phyloP scores from a whole-genome alignment of 306 rosid species.

The Trichosanthes truncata region DNA sequence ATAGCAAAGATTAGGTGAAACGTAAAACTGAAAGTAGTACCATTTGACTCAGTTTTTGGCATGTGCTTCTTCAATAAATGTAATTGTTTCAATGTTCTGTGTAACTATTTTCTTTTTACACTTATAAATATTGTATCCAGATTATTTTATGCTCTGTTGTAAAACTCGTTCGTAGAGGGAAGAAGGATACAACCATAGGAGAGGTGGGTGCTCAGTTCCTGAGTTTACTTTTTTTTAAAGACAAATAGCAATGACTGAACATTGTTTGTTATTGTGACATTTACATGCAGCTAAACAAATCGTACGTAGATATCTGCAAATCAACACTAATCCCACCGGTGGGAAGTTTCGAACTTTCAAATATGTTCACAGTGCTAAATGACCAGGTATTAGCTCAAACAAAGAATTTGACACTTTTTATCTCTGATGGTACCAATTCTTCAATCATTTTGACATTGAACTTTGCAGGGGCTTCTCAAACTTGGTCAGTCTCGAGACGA shows the following conservation, averaged over 20 bases:
- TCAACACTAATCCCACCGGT: constrained; percentile 51
- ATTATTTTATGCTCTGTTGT: constrained; percentile 73
- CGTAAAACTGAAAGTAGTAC: neutral
- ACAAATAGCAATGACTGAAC: neutral
- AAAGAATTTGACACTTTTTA: neutral
- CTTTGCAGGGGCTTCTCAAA: constrained; percentile 67
- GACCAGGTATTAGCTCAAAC: constrained; percentile 67
- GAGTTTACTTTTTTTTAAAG: neutral
- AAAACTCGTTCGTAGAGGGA: constrained; percentile 58
- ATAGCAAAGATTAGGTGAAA: neutral
- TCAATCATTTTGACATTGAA: neutral
- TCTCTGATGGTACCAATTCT: neutral
- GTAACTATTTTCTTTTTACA: neutral
- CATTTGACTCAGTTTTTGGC: neutral
- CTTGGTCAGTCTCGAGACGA: constrained; percentile 71
- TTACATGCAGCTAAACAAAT: constrained; percentile 61
- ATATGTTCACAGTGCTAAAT: constrained; percentile 66
- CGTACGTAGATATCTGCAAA: constrained; percentile 57
- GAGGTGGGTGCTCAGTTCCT: constrained; percentile 38
- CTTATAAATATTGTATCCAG: constrained; percentile 27
- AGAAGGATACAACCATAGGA: constrained; percentile 64
- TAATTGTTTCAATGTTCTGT: neutral
- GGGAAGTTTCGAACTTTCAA: constrained; percentile 63
- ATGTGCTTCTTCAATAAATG: neutral
- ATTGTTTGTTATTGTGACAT: neutral